These are phyloP conservation scores for Candida sonorensis DNA, from an alignment of 805 yeast genomes.

Conservation along the genomic window DNA sequence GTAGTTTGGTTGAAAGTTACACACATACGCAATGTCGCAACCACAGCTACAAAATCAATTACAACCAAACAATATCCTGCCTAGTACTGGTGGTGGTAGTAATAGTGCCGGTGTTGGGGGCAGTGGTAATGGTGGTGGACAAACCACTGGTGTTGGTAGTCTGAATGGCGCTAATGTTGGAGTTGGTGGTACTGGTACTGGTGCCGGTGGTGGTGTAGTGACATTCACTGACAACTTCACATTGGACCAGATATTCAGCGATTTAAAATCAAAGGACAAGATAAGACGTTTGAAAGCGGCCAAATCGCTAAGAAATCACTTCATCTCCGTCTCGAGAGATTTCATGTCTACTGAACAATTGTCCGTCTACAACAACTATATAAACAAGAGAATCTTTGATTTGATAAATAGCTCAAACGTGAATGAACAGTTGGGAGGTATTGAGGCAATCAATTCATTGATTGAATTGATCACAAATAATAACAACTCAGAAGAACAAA, in stretches of 20 bases:
- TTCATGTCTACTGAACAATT: constrained; percentile 69
- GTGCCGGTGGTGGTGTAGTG: too few relatives aligned
- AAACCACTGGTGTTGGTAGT: too few relatives aligned
- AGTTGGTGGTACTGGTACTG: too few relatives aligned
- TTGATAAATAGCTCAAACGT: constrained; percentile 70
- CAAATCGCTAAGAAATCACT: constrained; percentile 58
- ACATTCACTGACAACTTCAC: constrained; percentile 36
- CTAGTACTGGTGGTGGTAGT: too few relatives aligned
- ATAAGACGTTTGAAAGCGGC: constrained; percentile 52
- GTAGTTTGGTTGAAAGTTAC: too few relatives aligned
- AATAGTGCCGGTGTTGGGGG: too few relatives aligned
- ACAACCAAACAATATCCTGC: too few relatives aligned
- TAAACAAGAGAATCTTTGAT: constrained; percentile 83
- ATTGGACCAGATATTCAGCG: constrained; percentile 45
- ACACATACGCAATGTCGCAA: too few relatives aligned
- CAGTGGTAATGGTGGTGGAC: too few relatives aligned
- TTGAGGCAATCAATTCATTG: constrained; percentile 81
- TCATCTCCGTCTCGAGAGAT: constrained; percentile 72
- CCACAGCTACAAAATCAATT: too few relatives aligned
- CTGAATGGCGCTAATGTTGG: too few relatives aligned
- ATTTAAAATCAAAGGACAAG: constrained; percentile 37
- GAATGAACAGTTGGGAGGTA: constrained; percentile 78
- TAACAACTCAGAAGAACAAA: constrained; percentile 15
- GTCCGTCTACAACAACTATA: constrained; percentile 72
- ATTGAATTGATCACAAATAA: constrained; percentile 79